A percentile compares a stretch with the other conserved stretches of the same genome.
Evolutionary conservation across 176 grass and related monocot species (phyloP).

Genomic region (Carex scoparia): DNA sequence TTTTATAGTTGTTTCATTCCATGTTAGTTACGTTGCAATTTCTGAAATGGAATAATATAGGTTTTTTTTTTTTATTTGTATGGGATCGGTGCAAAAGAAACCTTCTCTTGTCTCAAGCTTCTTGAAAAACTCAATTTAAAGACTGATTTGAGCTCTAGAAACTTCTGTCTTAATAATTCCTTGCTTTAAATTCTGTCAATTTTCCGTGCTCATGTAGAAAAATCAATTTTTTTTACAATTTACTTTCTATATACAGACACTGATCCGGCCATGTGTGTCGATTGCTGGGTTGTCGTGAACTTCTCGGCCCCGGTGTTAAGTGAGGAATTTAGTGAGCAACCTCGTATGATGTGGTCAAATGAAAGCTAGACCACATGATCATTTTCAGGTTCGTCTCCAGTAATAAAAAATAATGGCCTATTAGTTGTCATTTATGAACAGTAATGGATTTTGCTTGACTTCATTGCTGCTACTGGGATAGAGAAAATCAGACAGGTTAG

Average conservation of each 20-base stretch:
- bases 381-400: too few relatives aligned
- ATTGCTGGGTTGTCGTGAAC: conserved; percentile 76
- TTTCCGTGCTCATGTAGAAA: neutral
- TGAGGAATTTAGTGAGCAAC: conserved; percentile 44
- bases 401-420: too few relatives aligned
- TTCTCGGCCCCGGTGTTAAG: conserved; percentile 79
- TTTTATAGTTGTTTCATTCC: neutral
- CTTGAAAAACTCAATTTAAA: conserved; percentile 67
- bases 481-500: too few relatives aligned
- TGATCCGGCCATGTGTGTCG: conserved; percentile 36
- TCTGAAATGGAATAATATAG: conserved; percentile 33
- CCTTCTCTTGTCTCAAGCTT: conserved; percentile 55
- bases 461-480: too few relatives aligned
- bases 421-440: too few relatives aligned
- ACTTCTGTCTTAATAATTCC: neutral
- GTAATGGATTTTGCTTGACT: too few relatives aligned
- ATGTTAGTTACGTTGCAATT: neutral
- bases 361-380: conserved; percentile 26
- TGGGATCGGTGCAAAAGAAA: conserved; percentile 61
- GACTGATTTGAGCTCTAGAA: neutral
- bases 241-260: conserved; percentile 38
- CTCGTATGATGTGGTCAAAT: conserved; percentile 62
- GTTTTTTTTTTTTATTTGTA: conserved; percentile 67
- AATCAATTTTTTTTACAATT: neutral
- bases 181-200: neutral